phyloP scores from a whole-genome alignment of 1,139 yeast species.

The Geotrichum europaeum region DNA sequence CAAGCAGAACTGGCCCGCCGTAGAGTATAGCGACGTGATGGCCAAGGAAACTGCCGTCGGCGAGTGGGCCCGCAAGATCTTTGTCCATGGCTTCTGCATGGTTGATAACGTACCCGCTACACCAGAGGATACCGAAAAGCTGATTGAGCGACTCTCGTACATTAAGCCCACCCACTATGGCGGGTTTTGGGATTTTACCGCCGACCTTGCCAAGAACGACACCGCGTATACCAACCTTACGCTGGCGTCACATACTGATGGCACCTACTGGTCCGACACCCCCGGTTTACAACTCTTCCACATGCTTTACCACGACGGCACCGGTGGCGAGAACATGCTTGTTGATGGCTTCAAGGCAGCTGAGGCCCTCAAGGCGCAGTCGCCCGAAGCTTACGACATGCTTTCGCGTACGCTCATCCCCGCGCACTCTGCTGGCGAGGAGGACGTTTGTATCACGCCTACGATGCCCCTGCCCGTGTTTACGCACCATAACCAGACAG shows the following conservation, averaged over 20 bases:
- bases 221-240: conserved; percentile 71
- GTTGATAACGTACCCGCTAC: conserved; percentile 58
- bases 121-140: conserved; percentile 55
- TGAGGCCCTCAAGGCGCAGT: conserved; percentile 40
- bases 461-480: conserved; percentile 53
- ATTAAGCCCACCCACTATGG: conserved; percentile 73
- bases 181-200: conserved; percentile 77
- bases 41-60: conserved; percentile 43
- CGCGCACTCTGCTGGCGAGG: conserved; percentile 78
- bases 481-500: conserved; percentile 46
- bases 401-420: conserved; percentile 52
- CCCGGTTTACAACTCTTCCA: conserved; percentile 74
- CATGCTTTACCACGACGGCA: conserved; percentile 57
- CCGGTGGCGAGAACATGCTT: conserved; percentile 68
- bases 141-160: conserved; percentile 57
- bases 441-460: conserved; percentile 59
- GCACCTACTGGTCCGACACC: conserved; percentile 73
- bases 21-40: conserved; percentile 48
- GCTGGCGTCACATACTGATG: conserved; percentile 66
- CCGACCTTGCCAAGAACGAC: conserved; percentile 64
- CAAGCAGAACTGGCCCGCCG: conserved; percentile 44
- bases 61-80: conserved; percentile 56
- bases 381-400: conserved; percentile 53
- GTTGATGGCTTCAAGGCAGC: conserved; percentile 70
- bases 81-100: conserved; percentile 58